These are phyloP conservation scores for Pulveroboletus sp. DNA, from an alignment of 768 basidiomycete species.

Conservation along the genomic window DNA sequence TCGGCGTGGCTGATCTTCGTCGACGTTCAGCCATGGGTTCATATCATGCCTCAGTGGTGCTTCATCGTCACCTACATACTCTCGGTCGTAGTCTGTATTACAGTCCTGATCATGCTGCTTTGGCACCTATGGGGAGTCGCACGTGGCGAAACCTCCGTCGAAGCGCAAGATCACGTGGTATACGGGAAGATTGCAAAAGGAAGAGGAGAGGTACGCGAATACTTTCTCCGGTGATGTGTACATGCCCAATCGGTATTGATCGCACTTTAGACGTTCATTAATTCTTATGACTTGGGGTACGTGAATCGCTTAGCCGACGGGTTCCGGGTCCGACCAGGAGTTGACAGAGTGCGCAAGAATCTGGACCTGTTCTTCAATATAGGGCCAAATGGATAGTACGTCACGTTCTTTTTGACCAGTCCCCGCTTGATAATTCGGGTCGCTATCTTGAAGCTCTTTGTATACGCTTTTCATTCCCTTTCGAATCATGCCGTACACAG, in stretches of 20 bases:
- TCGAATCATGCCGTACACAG: conserved; percentile 73
- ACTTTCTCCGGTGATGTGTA: not conserved
- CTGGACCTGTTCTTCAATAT: conserved; percentile 85
- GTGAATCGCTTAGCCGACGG: conserved; percentile 12
- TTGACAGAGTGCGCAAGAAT: conserved; percentile 50
- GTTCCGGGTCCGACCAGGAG: not conserved
- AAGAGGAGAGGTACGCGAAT: conserved; percentile 57
- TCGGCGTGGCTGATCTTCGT: not conserved
- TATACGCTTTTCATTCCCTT: conserved; percentile 82
- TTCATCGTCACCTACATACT: conserved; percentile 79
- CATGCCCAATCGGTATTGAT: not conserved
- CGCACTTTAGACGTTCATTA: conserved; percentile 62
- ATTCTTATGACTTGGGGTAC: conserved; percentile 88
- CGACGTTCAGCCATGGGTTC: conserved; percentile 43
- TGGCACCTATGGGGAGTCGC: conserved; percentile 73
- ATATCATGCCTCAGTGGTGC: conserved; percentile 59
- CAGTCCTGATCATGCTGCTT: conserved; percentile 63
- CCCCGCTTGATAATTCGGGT: not conserved
- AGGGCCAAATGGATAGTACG: conserved; percentile 76
- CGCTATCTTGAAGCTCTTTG: conserved; percentile 46
- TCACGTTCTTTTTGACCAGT: conserved; percentile 15
- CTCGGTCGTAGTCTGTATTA: conserved; percentile 65
- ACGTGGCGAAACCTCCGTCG: conserved; percentile 82
- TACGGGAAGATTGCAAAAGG: conserved; percentile 66
- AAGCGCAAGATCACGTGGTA: conserved; percentile 79